Evolutionary conservation across 495 filamentous ascomycete species (phyloP).

Genomic region (Trichoderma virens): DNA sequence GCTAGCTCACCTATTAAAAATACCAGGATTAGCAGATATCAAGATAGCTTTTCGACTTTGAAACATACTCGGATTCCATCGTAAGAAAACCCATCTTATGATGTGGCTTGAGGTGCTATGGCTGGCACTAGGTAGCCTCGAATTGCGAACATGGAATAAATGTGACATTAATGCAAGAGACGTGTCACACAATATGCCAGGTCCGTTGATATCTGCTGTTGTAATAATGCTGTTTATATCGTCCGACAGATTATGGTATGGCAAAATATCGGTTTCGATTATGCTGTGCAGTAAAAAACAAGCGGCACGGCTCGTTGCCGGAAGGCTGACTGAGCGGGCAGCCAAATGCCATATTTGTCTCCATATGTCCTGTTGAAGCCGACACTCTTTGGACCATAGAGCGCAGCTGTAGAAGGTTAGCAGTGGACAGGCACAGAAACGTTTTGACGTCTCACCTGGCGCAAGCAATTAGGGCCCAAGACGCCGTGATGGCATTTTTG

Average conservation of each 20-base stretch:
- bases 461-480: constrained; percentile 54
- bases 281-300: constrained; percentile 67
- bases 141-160: constrained; percentile 49
- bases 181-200: constrained; percentile 69
- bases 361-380: constrained; percentile 42
- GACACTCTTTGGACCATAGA: neutral
- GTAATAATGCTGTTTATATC: constrained; percentile 60
- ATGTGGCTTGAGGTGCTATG: constrained; percentile 59
- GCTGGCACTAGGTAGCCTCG: constrained; percentile 56
- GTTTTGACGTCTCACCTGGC: constrained; percentile 38
- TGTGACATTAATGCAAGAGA: constrained; percentile 66
- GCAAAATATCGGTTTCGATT: constrained; percentile 52
- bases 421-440: neutral
- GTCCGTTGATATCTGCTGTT: constrained; percentile 72
- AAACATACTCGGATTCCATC: constrained; percentile 66
- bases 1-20: constrained; percentile 24
- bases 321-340: constrained; percentile 59
- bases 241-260: constrained; percentile 54
- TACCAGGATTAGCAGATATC: constrained; percentile 8
- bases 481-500: constrained; percentile 30
- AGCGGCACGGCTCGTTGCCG: constrained; percentile 66
- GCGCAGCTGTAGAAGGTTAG: constrained; percentile 16
- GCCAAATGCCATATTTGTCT: constrained; percentile 67
- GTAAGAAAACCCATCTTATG: constrained; percentile 69
- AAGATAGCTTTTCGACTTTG: neutral